phyloP scores from a whole-genome alignment of 2,329 filamentous ascomycete species.

The Colletotrichum limetticola region DNA sequence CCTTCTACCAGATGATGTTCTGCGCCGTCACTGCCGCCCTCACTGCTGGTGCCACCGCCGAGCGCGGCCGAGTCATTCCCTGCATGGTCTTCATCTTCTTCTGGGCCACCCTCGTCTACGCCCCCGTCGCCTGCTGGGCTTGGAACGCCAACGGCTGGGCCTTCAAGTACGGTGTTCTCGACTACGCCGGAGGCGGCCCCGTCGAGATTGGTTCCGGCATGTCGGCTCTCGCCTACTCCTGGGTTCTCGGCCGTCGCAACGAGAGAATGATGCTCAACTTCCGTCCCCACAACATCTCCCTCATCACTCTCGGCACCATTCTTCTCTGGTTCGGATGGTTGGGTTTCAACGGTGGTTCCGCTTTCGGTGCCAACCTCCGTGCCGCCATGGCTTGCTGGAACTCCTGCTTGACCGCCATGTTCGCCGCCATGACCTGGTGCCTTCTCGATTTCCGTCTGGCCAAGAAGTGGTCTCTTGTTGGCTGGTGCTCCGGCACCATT shows the following conservation, averaged over 20 bases:
- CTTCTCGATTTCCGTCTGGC: constrained; percentile 95
- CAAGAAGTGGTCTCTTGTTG: constrained; percentile 89
- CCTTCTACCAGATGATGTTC: constrained; percentile 97
- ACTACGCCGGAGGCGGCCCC: constrained; percentile 95
- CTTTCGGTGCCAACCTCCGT: constrained; percentile 93
- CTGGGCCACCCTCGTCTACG: constrained; percentile 98
- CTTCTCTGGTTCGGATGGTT: constrained; percentile 99
- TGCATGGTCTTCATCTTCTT: constrained; percentile 95
- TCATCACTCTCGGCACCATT: constrained; percentile 94
- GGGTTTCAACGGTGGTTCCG: constrained; percentile 96
- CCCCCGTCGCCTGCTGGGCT: constrained; percentile 94
- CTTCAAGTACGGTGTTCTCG: constrained; percentile 89
- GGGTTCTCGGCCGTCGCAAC: constrained; percentile 94
- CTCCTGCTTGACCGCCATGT: constrained; percentile 91
- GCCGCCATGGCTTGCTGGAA: constrained; percentile 99
- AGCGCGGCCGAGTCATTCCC: constrained; percentile 91
- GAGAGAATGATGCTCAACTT: constrained; percentile 99
- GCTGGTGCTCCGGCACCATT: constrained; percentile 78
- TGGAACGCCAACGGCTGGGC: constrained; percentile 97
- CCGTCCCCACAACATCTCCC: constrained; percentile 97
- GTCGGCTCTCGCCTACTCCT: constrained; percentile 93
- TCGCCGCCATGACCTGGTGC: constrained; percentile 93
- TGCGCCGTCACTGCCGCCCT: constrained; percentile 93
- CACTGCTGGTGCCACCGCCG: constrained; percentile 89
- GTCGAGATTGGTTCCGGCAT: constrained; percentile 97